These are phyloP conservation scores for Pneumocystis wakefieldiae DNA, from an alignment of 1,139 yeast species.

Conservation along the genomic window DNA sequence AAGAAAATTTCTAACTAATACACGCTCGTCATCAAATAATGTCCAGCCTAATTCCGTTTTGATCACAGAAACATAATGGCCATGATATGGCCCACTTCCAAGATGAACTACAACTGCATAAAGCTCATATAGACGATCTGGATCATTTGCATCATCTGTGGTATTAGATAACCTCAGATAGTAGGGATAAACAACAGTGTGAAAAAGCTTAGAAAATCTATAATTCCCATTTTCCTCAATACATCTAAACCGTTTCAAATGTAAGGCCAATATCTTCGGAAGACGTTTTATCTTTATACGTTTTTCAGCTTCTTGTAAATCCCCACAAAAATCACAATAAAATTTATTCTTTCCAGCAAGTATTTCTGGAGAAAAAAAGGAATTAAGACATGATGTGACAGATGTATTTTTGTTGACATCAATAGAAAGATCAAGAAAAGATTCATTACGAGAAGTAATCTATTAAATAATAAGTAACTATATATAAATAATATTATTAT, in stretches of 20 bases:
- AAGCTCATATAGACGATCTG: conserved; percentile 56
- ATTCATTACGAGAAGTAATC: conserved; percentile 61
- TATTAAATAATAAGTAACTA: neutral
- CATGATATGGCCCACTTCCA: conserved; percentile 97
- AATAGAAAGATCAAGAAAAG: conserved; percentile 70
- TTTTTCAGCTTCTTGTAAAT: conserved; percentile 88
- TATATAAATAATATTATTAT: neutral
- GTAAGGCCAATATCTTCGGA: conserved; percentile 69
- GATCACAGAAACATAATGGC: conserved; percentile 81
- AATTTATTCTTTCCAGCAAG: conserved; percentile 79
- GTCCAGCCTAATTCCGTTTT: conserved; percentile 80
- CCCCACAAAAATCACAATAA: conserved; percentile 79
- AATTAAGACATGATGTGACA: conserved; percentile 58
- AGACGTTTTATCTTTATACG: conserved; percentile 67
- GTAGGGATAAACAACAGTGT: conserved; percentile 69
- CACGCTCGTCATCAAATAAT: conserved; percentile 87
- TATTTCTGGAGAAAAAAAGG: conserved; percentile 75
- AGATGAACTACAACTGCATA: conserved; percentile 82
- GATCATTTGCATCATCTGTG: conserved; percentile 36
- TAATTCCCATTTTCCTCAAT: conserved; percentile 52
- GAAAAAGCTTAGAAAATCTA: conserved; percentile 71
- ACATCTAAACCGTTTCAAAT: conserved; percentile 81
- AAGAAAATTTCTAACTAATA: conserved; percentile 31
- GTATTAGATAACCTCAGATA: conserved; percentile 62
- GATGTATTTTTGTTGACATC: conserved; percentile 69